Conservation (phyloP, 2,329 filamentous ascomycete species). For the Trichoderma oligosporum region DNA sequence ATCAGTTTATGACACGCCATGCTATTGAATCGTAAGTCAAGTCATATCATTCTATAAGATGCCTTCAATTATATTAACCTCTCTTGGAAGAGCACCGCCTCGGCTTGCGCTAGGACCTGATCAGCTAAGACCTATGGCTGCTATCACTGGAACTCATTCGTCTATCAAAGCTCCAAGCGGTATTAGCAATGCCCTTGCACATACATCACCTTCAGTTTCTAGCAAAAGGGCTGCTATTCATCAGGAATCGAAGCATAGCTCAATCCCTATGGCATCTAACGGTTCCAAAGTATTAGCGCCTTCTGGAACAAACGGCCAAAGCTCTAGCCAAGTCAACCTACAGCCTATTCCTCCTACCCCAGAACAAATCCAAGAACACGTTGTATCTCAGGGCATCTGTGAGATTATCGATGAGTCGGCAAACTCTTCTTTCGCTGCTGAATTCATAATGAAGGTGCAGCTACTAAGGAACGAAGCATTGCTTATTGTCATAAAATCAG, state of each 20-base stretch:
- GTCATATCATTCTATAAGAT: background rate
- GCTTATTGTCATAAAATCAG: constrained; percentile 22
- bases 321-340: background rate
- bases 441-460: constrained; percentile 23
- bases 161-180: background rate
- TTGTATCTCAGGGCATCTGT: constrained; percentile 24
- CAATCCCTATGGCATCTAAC: background rate
- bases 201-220: background rate
- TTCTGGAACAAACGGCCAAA: too few species aligned
- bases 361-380: constrained; percentile 12
- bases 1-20: constrained; percentile 16
- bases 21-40: constrained; percentile 18
- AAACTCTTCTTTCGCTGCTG: constrained; percentile 8
- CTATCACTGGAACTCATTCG: background rate
- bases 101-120: background rate
- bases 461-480: constrained; percentile 20
- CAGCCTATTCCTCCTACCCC: background rate
- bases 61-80: background rate
- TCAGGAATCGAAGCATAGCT: background rate
- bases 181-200: background rate
- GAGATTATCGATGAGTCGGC: constrained; percentile 19
- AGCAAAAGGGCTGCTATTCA: background rate
- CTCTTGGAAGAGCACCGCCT: constrained; percentile 20
- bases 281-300: background rate
- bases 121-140: background rate